phyloP scores from a whole-genome alignment of 805 yeast genomes.

The Metschnikowia cerradonensis region DNA sequence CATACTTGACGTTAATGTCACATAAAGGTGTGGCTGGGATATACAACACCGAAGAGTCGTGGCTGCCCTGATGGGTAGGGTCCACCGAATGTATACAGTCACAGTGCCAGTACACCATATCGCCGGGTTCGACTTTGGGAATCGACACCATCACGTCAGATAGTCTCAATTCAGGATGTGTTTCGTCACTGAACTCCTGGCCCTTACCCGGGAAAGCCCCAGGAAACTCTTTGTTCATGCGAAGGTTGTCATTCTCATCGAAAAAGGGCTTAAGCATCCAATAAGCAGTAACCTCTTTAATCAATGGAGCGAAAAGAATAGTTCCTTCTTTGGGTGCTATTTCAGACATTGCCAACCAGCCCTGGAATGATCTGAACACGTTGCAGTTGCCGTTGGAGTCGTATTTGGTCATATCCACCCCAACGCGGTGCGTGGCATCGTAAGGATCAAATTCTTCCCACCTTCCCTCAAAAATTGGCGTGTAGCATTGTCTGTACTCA shows the following conservation, averaged over 20 bases:
- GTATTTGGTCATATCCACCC: conserved; percentile 32
- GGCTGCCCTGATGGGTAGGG: conserved; percentile 26
- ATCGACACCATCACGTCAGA: conserved; percentile 27
- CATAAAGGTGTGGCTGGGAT: conserved; percentile 34
- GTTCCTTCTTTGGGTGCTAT: conserved; percentile 39
- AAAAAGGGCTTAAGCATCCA: conserved; percentile 39
- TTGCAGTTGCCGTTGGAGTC: conserved; percentile 25
- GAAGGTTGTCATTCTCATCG: conserved; percentile 27
- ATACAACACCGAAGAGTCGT: conserved; percentile 38
- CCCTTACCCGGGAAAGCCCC: conserved; percentile 37
- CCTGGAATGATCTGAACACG: conserved; percentile 41
- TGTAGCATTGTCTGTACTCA: conserved; percentile 33
- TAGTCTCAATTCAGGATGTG: conserved; percentile 36
- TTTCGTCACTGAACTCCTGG: conserved; percentile 24
- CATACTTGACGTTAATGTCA: conserved; percentile 17
- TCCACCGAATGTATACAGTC: conserved; percentile 42
- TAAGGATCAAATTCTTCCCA: conserved; percentile 45
- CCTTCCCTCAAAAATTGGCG: conserved; percentile 32
- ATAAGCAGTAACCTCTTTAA: conserved; percentile 37
- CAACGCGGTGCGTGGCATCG: conserved; percentile 30
- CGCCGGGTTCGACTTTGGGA: conserved; percentile 41
- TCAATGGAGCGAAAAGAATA: conserved; percentile 32
- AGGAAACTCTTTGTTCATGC: conserved; percentile 33
- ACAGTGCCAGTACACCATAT: conserved; percentile 42
- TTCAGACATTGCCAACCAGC: conserved; percentile 40